Evolutionary conservation across 768 basidiomycete genomes (phyloP), one percentile per base, ranked within the genome.

Genomic region (Tubosaeta brunneosetosa): DNA sequence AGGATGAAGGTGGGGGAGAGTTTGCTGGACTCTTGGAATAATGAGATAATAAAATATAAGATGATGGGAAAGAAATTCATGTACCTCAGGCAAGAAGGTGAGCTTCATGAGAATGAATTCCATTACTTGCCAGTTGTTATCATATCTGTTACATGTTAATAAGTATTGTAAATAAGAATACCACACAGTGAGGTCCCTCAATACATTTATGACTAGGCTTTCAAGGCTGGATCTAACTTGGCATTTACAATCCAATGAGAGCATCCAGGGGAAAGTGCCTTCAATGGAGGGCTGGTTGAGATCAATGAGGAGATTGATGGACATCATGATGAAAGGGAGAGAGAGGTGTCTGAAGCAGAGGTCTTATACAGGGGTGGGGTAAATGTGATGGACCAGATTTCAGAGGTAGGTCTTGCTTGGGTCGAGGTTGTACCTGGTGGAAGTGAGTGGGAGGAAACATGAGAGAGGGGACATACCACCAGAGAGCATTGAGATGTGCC

Each of bases 101-200:
- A 88, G 73, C 51, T 79, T 76, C 83, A 88, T 86, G 48, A 88
- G 74, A 25, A 84, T 75, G 50, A 88, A 88, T 50, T 85, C 80
- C 83, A 85, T 86, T 6, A 84, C 70, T 77, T n/a, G n/a, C n/a
- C 22, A 3, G 22, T 22, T 77, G 59, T 86, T 84, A 46, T 82
- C 79, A 50, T 79, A 79, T 11, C 81, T 82, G 52, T 43, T 26
- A 42, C 38, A n/a, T n/a, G n/a, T n/a, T n/a, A n/a, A n/a, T n/a
- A n/a, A n/a, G n/a, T n/a, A n/a, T n/a, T 14, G 6, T 16, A n/a
- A 3, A 29, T 68, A 6, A 66, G 51, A 43, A 49, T 22, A 6
- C 3, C 16, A 38, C 27, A 75, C 78, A 22, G 22, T 22, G 22
- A 22, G 22, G 22, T 22, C 2, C 22, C 22, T 22, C 22, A 3